phyloP scores from a whole-genome alignment of 1,284 basidiomycete species.

The Moesziomyces antarcticus region DNA sequence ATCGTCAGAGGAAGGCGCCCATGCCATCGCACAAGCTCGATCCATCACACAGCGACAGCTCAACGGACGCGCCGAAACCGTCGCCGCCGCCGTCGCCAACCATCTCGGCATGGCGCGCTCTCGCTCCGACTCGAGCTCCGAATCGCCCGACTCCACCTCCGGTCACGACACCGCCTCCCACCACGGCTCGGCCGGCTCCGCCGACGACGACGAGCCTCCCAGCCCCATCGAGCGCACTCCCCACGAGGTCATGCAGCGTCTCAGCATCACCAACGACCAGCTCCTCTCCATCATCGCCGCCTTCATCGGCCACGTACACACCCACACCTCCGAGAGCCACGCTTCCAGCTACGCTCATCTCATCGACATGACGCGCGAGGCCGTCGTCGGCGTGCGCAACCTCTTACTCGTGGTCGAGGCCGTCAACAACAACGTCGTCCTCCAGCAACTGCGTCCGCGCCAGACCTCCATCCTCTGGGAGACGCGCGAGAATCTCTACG shows the following conservation, averaged over 20 bases:
- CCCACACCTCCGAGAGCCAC: constrained; percentile 86
- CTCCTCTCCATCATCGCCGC: constrained; percentile 93
- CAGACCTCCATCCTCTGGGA: constrained; percentile 64
- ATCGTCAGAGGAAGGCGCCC: constrained; percentile 31
- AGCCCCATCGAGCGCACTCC: constrained; percentile 78
- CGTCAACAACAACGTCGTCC: constrained; percentile 46
- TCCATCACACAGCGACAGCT: constrained; percentile 40
- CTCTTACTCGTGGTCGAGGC: constrained; percentile 91
- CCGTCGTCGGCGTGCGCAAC: constrained; percentile 90
- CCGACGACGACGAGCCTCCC: constrained; percentile 72
- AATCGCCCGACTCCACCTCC: constrained; percentile 46
- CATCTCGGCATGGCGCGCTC: constrained; percentile 37
- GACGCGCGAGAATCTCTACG: constrained; percentile 85
- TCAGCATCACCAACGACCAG: constrained; percentile 73
- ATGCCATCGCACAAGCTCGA: constrained; percentile 37
- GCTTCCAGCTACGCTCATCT: constrained; percentile 87
- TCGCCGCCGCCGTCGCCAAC: constrained; percentile 24
- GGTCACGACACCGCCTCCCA: constrained; percentile 71
- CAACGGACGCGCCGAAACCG: constrained; percentile 19
- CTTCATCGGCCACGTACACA: constrained; percentile 95
- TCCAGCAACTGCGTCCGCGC: constrained; percentile 46
- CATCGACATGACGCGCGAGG: constrained; percentile 91
- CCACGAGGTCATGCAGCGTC: constrained; percentile 70
- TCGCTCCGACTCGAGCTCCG: constrained; percentile 45
- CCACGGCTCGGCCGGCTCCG: constrained; percentile 72